Conservation (phyloP, 2,329 filamentous ascomycete species). For the Daldinia sp. region DNA sequence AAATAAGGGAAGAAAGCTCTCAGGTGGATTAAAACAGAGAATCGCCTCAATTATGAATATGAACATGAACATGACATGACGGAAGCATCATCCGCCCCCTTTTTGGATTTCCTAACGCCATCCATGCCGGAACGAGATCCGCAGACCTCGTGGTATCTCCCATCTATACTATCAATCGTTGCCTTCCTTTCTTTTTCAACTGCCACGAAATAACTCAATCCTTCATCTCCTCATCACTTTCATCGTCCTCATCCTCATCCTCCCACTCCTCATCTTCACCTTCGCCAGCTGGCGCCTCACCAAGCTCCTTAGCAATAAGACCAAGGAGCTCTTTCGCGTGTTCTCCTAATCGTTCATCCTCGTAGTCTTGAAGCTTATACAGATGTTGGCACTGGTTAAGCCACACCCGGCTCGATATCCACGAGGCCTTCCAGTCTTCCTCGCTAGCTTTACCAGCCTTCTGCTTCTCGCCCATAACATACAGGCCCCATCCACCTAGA, state of each 20-base stretch:
- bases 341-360: slow-evolving; percentile 79
- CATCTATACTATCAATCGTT: slow-evolving; percentile 22
- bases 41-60: slow-evolving; percentile 14
- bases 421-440: slow-evolving; percentile 66
- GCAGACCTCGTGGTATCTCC: slow-evolving; percentile 38
- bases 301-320: slow-evolving; percentile 70
- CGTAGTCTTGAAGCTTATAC: slow-evolving; percentile 82
- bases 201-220: slow-evolving; percentile 37
- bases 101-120: slow-evolving; percentile 42
- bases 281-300: slow-evolving; percentile 64
- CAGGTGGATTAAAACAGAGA: slow-evolving; percentile 20
- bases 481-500: slow-evolving; percentile 91
- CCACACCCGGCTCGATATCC: slow-evolving; percentile 83
- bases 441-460: slow-evolving; percentile 55
- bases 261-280: slow-evolving; percentile 62
- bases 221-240: slow-evolving; percentile 68
- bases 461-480: slow-evolving; percentile 77
- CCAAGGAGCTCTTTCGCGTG: slow-evolving; percentile 77
- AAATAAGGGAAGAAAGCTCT: slow-evolving; percentile 22
- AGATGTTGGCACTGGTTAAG: slow-evolving; percentile 81
- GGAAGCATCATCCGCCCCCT: slow-evolving; percentile 18
- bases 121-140: slow-evolving; percentile 38
- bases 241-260: slow-evolving; percentile 54
- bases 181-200: slow-evolving; percentile 5
- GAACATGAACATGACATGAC: slow-evolving; percentile 11